Percentiles rank a stretch among this genome's conserved stretches.
These are phyloP conservation scores for Trichoderma atrobrunneum DNA, from an alignment of 2,329 filamentous ascomycete genomes.

Conservation along the genomic window DNA sequence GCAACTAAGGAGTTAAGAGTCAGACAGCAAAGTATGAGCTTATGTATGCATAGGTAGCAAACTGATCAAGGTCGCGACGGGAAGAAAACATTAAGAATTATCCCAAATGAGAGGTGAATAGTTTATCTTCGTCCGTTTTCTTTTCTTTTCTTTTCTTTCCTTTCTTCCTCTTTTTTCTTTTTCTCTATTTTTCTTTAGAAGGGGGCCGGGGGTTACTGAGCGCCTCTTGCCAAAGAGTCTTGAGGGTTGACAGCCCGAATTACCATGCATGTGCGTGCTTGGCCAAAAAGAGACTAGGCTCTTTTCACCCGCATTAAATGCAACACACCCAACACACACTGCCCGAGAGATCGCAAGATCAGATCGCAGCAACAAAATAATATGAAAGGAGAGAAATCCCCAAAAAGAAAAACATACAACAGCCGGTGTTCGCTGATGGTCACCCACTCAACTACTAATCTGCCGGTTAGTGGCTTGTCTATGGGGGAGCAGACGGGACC, in stretches of 20 bases:
- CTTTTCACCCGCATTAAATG: neutral
- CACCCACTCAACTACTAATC: neutral
- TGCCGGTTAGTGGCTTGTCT: neutral
- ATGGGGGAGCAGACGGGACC: neutral
- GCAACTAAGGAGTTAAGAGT: too few species aligned
- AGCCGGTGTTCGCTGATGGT: neutral
- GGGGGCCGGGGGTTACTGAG: neutral
- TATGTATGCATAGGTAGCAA: too few species aligned
- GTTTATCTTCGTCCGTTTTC: too few species aligned
- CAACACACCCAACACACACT: neutral
- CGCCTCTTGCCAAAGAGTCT: neutral
- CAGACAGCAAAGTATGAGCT: too few species aligned
- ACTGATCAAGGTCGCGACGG: too few species aligned
- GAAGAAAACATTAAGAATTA: too few species aligned
- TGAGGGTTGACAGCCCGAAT: neutral
- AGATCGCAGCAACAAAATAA: neutral
- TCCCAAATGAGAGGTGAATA: too few species aligned
- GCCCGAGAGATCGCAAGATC: neutral
- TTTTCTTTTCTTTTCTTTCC: too few species aligned
- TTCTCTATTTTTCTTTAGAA: too few species aligned
- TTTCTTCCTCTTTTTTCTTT: too few species aligned
- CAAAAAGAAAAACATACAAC: neutral
- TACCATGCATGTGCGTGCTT: neutral
- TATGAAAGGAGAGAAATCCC: neutral
- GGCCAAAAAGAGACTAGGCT: neutral